Percentiles rank a stretch among this genome's conserved stretches.
phyloP scores from a whole-genome alignment of 371 early-diverging fungal genomes.

The Mortierella polycephala region DNA sequence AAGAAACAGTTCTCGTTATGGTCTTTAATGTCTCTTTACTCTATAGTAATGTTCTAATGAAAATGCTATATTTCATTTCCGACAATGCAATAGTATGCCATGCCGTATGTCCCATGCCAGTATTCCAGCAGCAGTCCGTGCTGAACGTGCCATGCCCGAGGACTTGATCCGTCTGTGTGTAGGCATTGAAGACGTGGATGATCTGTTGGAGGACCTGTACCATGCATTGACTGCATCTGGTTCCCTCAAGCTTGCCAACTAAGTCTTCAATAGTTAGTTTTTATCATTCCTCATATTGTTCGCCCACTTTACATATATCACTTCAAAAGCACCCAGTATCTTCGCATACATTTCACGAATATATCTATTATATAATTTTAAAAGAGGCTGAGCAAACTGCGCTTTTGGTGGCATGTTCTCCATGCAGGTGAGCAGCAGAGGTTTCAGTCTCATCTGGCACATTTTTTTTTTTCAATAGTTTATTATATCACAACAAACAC shows the following conservation, averaged over 20 bases:
- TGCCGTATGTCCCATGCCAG: slow-evolving; percentile 98
- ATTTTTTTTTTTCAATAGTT: too few species aligned
- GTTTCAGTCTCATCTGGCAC: too few species aligned
- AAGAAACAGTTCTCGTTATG: slow-evolving; percentile 7
- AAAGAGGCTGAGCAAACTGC: too few species aligned
- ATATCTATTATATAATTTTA: too few species aligned
- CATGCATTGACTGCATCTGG: slow-evolving; percentile 82
- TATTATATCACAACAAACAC: too few species aligned
- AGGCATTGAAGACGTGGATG: slow-evolving; percentile 96
- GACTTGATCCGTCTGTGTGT: slow-evolving; percentile 96
- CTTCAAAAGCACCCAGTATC: not conserved
- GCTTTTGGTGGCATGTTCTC: too few species aligned
- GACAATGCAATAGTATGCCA: slow-evolving; percentile 79
- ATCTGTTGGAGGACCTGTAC: slow-evolving; percentile 90
- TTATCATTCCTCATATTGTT: too few species aligned
- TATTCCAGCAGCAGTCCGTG: slow-evolving; percentile 91
- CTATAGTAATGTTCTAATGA: not conserved
- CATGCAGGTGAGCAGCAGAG: too few species aligned
- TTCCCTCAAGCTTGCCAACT: slow-evolving; percentile 59
- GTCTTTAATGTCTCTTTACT: not conserved
- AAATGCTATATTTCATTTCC: not conserved
- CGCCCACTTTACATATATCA: not conserved
- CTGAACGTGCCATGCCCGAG: slow-evolving; percentile 89
- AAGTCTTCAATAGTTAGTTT: not conserved
- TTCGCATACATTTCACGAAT: too few species aligned